Conservation (phyloP, 352 stramenopile species). For the Pythium volutum region DNA sequence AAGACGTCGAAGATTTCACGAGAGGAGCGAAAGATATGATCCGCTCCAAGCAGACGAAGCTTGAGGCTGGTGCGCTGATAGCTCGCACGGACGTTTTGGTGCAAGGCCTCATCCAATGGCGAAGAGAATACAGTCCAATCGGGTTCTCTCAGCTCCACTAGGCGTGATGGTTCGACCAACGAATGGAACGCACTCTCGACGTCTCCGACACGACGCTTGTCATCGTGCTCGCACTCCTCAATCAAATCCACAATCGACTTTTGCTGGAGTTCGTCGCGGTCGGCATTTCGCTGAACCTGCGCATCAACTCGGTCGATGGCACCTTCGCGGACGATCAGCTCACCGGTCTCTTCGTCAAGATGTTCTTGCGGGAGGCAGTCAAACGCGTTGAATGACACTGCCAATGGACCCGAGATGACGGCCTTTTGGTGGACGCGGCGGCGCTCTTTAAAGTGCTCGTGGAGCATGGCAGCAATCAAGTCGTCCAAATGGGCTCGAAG, state of each 20-base stretch:
- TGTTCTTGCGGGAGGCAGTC: conserved; percentile 54
- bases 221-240: conserved; percentile 35
- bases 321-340: conserved; percentile 44
- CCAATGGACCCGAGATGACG: conserved; percentile 33
- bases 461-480: conserved; percentile 51
- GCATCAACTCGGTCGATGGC: conserved; percentile 23
- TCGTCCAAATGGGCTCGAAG: conserved; percentile 50
- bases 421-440: conserved; percentile 26
- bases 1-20: conserved; percentile 78
- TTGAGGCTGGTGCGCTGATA: background rate
- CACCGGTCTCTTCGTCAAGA: conserved; percentile 53
- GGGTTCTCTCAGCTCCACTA: background rate
- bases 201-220: conserved; percentile 1
- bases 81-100: background rate
- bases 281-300: conserved; percentile 9
- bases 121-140: background rate
- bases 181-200: conserved; percentile 10
- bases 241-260: conserved; percentile 37
- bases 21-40: conserved; percentile 54
- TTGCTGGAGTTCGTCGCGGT: conserved; percentile 12
- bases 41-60: conserved; percentile 6
- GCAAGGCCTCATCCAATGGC: background rate
- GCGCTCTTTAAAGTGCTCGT: conserved; percentile 53
- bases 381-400: conserved; percentile 58
- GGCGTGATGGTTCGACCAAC: background rate